Evolutionary conservation across 78 protist genomes (phyloP).

Genomic region (Dictyostelium brefeldianum): DNA sequence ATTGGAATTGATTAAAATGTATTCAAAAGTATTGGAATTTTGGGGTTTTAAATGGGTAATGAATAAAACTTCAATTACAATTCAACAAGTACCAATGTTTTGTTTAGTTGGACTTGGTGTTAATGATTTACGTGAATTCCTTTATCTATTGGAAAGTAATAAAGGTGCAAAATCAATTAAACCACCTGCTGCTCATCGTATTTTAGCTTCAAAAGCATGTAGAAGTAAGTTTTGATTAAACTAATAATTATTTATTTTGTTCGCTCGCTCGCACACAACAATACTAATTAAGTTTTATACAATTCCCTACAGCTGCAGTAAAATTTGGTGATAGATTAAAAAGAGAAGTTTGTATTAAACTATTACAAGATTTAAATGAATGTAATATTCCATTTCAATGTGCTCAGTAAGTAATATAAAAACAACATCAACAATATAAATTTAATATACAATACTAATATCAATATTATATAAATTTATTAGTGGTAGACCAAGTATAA

Average conservation of each 20-base stretch:
- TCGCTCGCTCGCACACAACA: background rate
- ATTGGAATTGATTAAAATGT: slow-evolving; percentile 1
- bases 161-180: slow-evolving; percentile 10
- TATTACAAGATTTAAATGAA: slow-evolving; percentile 28
- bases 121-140: slow-evolving; percentile 37
- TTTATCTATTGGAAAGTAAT: slow-evolving; percentile 24
- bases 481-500: slow-evolving; percentile 37
- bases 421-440: background rate
- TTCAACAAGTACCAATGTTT: slow-evolving; percentile 43
- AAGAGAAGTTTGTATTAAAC: background rate
- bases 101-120: slow-evolving; percentile 26
- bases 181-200: slow-evolving; percentile 34
- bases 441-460: background rate
- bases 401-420: slow-evolving; percentile 38
- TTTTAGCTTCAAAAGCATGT: slow-evolving; percentile 36
- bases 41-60: slow-evolving; percentile 42
- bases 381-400: slow-evolving; percentile 76
- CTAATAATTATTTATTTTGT: background rate
- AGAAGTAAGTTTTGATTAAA: slow-evolving; percentile 29
- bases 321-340: slow-evolving; percentile 49
- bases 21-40: background rate
- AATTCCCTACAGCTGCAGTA: slow-evolving; percentile 33
- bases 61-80: background rate
- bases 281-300: background rate
- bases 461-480: background rate